Conservation (phyloP, 2,329 filamentous ascomycete species). For the Capronia coronata region DNA sequence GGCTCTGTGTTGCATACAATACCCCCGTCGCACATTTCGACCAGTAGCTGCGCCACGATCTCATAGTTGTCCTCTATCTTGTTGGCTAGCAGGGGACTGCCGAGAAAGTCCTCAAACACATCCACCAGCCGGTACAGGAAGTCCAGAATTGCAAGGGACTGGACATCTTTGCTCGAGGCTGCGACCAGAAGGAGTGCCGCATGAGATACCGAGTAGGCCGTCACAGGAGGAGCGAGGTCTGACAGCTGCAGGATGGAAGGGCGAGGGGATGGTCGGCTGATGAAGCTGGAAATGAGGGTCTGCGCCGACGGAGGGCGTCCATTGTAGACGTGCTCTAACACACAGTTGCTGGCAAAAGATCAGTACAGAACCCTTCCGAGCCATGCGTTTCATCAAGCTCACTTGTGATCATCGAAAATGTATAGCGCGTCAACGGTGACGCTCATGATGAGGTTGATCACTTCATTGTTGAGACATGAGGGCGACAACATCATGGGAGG, state of each 20-base stretch:
- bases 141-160: constrained; percentile 83
- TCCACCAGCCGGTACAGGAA: constrained; percentile 92
- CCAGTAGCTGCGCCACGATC: constrained; percentile 84
- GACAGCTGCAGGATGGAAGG: constrained; percentile 82
- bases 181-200: constrained; percentile 80
- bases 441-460: constrained; percentile 55
- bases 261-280: constrained; percentile 70
- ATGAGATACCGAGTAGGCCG: constrained; percentile 82
- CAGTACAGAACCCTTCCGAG: constrained; percentile 6
- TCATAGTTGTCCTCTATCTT: constrained; percentile 90
- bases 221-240: constrained; percentile 73
- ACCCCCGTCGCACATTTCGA: constrained; percentile 94
- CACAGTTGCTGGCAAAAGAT: constrained; percentile 56
- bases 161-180: constrained; percentile 76
- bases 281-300: constrained; percentile 76
- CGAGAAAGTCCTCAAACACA: constrained; percentile 88
- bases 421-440: constrained; percentile 90
- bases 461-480: background rate
- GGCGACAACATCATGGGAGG: background rate
- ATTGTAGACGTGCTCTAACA: constrained; percentile 84
- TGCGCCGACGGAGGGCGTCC: constrained; percentile 70
- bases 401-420: constrained; percentile 96
- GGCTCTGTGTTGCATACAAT: constrained; percentile 85
- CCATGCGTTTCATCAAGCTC: constrained; percentile 31
- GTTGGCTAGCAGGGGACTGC: constrained; percentile 72